These are phyloP conservation scores for Macroventuria anomochaeta DNA, from an alignment of 2,329 filamentous ascomycete genomes.

Conservation along the genomic window DNA sequence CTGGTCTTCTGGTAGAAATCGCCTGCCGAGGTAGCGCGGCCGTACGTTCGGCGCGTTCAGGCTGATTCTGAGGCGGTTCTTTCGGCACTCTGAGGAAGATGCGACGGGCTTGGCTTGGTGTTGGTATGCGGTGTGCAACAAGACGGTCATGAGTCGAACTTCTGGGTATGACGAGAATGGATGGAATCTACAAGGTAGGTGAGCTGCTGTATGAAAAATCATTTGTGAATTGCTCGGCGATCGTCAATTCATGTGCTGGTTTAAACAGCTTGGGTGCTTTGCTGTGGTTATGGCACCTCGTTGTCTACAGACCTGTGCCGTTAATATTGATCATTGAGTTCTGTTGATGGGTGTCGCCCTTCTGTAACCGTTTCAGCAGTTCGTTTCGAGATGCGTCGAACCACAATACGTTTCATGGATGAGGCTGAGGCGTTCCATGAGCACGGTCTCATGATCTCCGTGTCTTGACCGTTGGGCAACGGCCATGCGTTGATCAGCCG, in stretches of 20 bases:
- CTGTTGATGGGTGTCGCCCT: slow-evolving; percentile 3
- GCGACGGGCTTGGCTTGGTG: slow-evolving; percentile 10
- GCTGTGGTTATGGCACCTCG: no score
- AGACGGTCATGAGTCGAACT: background rate
- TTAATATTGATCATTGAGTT: background rate
- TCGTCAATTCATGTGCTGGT: no score
- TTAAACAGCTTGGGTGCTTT: no score
- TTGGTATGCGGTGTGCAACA: slow-evolving; percentile 9
- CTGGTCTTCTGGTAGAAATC: background rate
- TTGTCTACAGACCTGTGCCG: no score
- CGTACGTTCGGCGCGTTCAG: background rate
- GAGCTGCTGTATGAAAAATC: no score
- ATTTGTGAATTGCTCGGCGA: no score
- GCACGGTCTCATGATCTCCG: slow-evolving; percentile 8
- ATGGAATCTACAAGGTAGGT: background rate
- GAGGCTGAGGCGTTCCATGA: slow-evolving; percentile 13
- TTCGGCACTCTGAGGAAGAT: slow-evolving; percentile 9
- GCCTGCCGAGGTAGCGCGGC: background rate
- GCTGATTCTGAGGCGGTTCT: slow-evolving; percentile 2
- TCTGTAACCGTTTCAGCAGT: slow-evolving; percentile 23
- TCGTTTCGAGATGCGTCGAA: slow-evolving; percentile 15
- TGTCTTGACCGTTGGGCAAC: slow-evolving; percentile 6
- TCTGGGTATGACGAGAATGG: background rate
- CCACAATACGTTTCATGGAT: slow-evolving; percentile 23
- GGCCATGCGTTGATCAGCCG: slow-evolving; percentile 13